These are phyloP conservation scores for Trichoderma atrobrunneum DNA, from an alignment of 2,329 filamentous ascomycete species.

Conservation along the genomic window DNA sequence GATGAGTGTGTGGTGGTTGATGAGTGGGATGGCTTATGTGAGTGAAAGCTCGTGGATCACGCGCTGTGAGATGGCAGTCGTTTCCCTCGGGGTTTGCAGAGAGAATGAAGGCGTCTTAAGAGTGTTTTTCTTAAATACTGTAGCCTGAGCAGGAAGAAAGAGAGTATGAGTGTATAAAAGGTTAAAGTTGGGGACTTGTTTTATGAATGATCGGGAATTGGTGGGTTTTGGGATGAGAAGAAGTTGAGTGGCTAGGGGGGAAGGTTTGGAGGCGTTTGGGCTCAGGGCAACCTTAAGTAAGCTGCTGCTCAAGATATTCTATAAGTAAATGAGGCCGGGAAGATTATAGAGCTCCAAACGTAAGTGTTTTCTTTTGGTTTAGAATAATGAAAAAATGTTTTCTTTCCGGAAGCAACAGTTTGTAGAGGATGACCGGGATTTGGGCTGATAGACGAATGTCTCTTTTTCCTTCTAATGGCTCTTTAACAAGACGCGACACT, in stretches of 20 bases:
- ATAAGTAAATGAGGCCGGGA: not conserved
- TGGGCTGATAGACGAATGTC: not conserved
- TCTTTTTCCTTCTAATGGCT: not conserved
- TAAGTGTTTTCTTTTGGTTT: not conserved
- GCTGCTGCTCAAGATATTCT: not conserved
- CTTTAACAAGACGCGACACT: not conserved
- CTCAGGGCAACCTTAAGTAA: not conserved
- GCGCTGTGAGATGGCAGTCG: not conserved
- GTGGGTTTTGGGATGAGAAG: not conserved
- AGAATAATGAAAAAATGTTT: not conserved
- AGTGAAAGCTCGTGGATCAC: not conserved
- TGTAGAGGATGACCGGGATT: no score
- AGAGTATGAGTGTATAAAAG: not conserved
- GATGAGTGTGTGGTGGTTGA: not conserved
- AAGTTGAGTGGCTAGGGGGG: constrained; percentile 2
- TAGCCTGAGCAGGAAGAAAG: no score
- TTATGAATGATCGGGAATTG: not conserved
- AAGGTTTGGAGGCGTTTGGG: not conserved
- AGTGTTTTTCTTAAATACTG: not conserved
- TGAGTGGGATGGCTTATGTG: not conserved
- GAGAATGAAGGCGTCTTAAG: not conserved
- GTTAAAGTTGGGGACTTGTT: not conserved
- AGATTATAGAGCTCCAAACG: no score
- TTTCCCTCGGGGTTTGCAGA: not conserved
- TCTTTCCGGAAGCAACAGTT: not conserved